Percentiles rank a stretch among this genome's conserved stretches.
Evolutionary conservation across 139 green algal genomes (phyloP).

Genomic region (Tetraselmis chui): DNA sequence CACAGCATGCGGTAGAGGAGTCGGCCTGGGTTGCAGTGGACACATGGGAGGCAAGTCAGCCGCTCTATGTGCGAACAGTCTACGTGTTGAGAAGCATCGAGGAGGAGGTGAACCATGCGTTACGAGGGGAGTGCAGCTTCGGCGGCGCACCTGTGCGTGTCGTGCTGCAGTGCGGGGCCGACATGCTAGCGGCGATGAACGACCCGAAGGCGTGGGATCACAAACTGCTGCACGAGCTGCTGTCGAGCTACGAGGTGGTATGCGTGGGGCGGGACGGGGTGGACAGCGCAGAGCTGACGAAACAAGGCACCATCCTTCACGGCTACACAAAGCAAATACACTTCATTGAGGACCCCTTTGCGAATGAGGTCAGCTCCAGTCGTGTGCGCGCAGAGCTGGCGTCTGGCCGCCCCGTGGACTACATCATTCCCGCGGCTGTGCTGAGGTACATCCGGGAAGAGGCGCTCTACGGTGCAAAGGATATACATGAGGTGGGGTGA

Average conservation of each 20-base stretch:
- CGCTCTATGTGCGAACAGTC: not conserved
- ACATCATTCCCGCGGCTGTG: constrained; percentile 25
- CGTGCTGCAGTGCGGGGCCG: not conserved
- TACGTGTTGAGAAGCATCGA: not conserved
- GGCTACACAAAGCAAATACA: not conserved
- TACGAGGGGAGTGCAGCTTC: not conserved
- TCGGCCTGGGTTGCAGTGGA: not conserved
- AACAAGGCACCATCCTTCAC: not conserved
- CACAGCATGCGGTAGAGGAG: not conserved
- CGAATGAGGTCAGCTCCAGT: constrained; percentile 29
- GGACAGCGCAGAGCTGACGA: not conserved
- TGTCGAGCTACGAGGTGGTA: not conserved
- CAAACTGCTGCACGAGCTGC: not conserved
- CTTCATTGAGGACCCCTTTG: constrained; percentile 25
- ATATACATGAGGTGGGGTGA: no score
- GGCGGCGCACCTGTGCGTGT: not conserved
- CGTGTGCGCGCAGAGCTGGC: constrained; percentile 25
- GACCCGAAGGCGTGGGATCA: not conserved
- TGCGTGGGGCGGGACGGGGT: not conserved
- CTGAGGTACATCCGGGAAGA: constrained; percentile 25
- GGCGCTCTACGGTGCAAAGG: constrained; percentile 26
- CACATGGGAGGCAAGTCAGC: not conserved
- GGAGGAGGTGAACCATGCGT: not conserved
- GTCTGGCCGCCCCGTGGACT: constrained; percentile 13
- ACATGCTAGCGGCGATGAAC: not conserved